These are phyloP conservation scores for Neofusicoccum ribis DNA, from an alignment of 2,329 filamentous ascomycete species.

Conservation along the genomic window DNA sequence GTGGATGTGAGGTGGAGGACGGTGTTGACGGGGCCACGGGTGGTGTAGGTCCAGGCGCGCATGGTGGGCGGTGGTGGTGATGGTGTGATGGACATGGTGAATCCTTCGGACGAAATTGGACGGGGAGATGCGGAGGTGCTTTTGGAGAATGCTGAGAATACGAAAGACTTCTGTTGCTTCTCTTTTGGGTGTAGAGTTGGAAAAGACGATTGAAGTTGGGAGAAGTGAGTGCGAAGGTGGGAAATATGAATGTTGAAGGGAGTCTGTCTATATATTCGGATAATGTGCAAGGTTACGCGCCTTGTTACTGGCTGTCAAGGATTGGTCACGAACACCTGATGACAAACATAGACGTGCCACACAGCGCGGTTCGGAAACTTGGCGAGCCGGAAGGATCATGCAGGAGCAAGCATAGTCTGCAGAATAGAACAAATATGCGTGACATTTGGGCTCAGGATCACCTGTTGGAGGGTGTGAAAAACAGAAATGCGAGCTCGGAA, in stretches of 20 bases:
- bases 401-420: not conserved
- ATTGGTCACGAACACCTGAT: not conserved
- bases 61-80: slow-evolving; percentile 18
- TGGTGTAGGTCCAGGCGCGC: slow-evolving; percentile 26
- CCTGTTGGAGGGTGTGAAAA: too few species aligned
- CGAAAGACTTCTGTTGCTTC: too few species aligned
- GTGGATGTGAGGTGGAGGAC: not conserved
- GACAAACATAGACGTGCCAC: not conserved
- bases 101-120: not conserved
- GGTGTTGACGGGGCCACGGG: not conserved
- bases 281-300: too few species aligned
- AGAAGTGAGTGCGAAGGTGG: too few species aligned
- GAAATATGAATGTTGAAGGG: too few species aligned
- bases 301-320: too few species aligned
- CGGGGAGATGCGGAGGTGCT: not conserved
- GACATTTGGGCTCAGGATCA: too few species aligned
- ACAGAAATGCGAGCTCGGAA: too few species aligned
- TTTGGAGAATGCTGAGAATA: not conserved
- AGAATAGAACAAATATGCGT: not conserved
- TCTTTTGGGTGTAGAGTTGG: too few species aligned
- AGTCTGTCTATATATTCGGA: too few species aligned
- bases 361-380: not conserved
- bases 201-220: too few species aligned
- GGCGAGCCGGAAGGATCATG: not conserved
- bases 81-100: not conserved